Evolutionary conservation across 805 yeast genomes (phyloP).

Genomic region (Grigorovia yakushimaensis): DNA sequence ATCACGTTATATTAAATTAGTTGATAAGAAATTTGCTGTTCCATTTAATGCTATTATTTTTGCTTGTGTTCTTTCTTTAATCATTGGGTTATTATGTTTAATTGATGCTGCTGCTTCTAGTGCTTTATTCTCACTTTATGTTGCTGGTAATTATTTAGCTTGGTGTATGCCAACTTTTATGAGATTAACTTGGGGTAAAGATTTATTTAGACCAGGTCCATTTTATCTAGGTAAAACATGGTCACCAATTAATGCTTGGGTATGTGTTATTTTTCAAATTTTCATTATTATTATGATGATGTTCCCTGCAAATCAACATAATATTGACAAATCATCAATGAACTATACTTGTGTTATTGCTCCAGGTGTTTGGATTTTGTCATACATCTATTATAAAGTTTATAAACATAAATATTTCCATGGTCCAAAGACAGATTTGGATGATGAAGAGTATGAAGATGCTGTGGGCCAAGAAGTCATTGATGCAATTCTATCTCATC

Average conservation of each 20-base stretch:
- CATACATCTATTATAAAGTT: slow-evolving; percentile 41
- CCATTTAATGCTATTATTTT: too few relatives aligned
- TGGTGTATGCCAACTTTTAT: too few relatives aligned
- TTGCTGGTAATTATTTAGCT: too few relatives aligned
- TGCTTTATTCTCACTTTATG: too few relatives aligned
- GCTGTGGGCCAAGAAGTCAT: slow-evolving; percentile 21
- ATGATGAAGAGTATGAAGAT: slow-evolving; percentile 22
- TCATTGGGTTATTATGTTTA: too few relatives aligned
- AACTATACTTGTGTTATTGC: slow-evolving; percentile 64
- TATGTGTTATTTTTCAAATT: slow-evolving; percentile 40
- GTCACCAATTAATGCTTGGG: slow-evolving; percentile 38
- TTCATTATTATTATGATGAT: slow-evolving; percentile 48
- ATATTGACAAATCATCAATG: slow-evolving; percentile 38
- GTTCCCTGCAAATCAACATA: slow-evolving; percentile 43
- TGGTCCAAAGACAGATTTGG: slow-evolving; percentile 41
- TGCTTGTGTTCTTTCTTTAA: too few relatives aligned
- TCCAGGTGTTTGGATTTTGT: slow-evolving; percentile 50
- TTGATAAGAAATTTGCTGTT: too few relatives aligned
- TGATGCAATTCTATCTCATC: slow-evolving; percentile 14
- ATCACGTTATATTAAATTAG: too few relatives aligned
- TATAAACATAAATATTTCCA: slow-evolving; percentile 44
- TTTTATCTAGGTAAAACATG: slow-evolving; percentile 47
- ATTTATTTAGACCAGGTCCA: slow-evolving; percentile 66
- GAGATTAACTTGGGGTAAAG: slow-evolving; percentile 35
- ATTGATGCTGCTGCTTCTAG: too few relatives aligned